Base-by-base conservation (phyloP, 129 eudicot species). In the Saposhnikovia divaricata region DNA sequence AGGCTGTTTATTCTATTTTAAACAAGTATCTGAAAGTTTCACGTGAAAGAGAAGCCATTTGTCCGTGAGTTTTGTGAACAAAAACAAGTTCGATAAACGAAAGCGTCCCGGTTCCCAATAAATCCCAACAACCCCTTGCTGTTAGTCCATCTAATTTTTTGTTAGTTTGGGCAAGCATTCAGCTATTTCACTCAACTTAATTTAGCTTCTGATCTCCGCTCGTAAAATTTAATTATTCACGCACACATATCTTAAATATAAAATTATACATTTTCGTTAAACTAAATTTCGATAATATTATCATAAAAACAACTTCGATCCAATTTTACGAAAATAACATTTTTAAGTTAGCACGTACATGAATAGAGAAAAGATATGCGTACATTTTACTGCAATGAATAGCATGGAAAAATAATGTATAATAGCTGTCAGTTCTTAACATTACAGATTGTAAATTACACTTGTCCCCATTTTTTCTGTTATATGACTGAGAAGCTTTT, bases 1-100 rank as follows among this genome's bases (percentile, higher is more conserved):
- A 57, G 5, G 68, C 6, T 55, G 68, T 59, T 59, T n/a, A 59
- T 9, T 53, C 18, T 53, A 55, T 59, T 8, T n/a, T 59, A 40
- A 5, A 3, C 2, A 59, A n/a, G 69, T 4, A 10, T 61, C 34
- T 61, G 69, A 61, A 59, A 61, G 6, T 61, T 61, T 61, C 69
- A 75, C 69, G 69, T 61, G 69, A 61, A 46, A 27, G 40, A 19
- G 37, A 61, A 75, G 78, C 61, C 78, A 74, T n/a, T 40, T 75
- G 78, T 28, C 78, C 78, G 78, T 75, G 78, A 75, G 59, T 27
- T 45, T 28, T 12, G 78, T 27, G 78, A 75, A 45, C 78, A 75
- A 46, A 27, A 46, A 27, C 2, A 75, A 75, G 61, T 46, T 75
- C 61, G 13, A 46, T 10, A 66, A 66, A 27, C 72, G 42, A 74